These are phyloP conservation scores for Leucosporidium creatinivorum DNA, from an alignment of 768 basidiomycete genomes.

Conservation along the genomic window DNA sequence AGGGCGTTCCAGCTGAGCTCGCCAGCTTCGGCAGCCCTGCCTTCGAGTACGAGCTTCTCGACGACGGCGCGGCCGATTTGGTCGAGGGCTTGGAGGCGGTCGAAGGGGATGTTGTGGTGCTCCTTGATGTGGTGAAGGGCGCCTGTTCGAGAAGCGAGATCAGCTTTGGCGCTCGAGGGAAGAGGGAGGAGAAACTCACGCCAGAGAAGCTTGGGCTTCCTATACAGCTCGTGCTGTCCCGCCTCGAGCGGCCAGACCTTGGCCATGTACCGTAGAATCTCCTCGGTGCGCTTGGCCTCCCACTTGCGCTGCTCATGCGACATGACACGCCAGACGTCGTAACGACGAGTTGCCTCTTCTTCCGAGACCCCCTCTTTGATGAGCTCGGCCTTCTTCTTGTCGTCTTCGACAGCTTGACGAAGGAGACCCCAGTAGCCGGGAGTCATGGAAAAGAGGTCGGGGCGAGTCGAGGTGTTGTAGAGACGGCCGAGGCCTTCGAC, in stretches of 20 bases:
- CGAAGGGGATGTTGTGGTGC: conserved; percentile 8
- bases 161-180: background rate
- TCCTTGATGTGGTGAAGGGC: conserved; percentile 18
- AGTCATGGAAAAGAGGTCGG: conserved; percentile 17
- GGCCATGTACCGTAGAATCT: conserved; percentile 7
- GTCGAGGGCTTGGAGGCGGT: conserved; percentile 18
- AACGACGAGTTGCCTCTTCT: background rate
- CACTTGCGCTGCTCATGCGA: background rate
- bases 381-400: background rate
- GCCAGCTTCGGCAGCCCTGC: conserved; percentile 3
- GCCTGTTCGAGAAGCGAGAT: background rate
- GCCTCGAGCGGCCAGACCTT: conserved; percentile 6
- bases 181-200: background rate
- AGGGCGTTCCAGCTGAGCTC: conserved; percentile 6
- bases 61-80: conserved; percentile 24
- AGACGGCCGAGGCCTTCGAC: background rate
- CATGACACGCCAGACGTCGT: conserved; percentile 11
- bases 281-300: conserved; percentile 10
- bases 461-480: conserved; percentile 9
- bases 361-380: background rate
- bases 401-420: conserved; percentile 15
- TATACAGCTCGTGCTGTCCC: background rate
- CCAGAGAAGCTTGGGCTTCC: conserved; percentile 17
- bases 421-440: conserved; percentile 25
- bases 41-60: conserved; percentile 7